Evolutionary conservation across 2,329 filamentous ascomycete species (phyloP).

Genomic region (Calonectria pseudoturangicola): DNA sequence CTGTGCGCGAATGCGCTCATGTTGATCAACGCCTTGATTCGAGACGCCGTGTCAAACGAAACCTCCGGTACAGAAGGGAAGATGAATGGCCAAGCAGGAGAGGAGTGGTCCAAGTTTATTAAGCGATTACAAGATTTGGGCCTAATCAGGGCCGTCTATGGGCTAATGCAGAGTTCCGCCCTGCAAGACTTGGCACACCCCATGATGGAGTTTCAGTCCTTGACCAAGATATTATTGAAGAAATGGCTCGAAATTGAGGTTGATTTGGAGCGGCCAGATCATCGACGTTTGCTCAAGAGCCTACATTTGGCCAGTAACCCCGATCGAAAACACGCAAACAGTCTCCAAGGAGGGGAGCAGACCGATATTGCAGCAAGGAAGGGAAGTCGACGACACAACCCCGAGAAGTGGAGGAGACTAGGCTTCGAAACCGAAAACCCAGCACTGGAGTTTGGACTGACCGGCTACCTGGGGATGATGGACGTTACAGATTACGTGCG

Average conservation of each 20-base stretch:
- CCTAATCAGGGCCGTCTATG: conserved; percentile 92
- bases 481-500: conserved; percentile 95
- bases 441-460: conserved; percentile 86
- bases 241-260: conserved; percentile 93
- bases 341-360: conserved; percentile 59
- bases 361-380: conserved; percentile 67
- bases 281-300: conserved; percentile 89
- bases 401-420: conserved; percentile 93
- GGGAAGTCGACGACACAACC: conserved; percentile 83
- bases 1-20: conserved; percentile 96
- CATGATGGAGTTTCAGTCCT: conserved; percentile 91
- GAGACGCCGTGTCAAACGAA: conserved; percentile 89
- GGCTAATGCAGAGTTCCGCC: conserved; percentile 94
- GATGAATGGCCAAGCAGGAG: conserved; percentile 58
- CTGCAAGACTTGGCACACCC: conserved; percentile 93
- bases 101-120: conserved; percentile 97
- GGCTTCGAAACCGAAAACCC: conserved; percentile 95
- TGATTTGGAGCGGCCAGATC: conserved; percentile 90
- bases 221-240: conserved; percentile 90
- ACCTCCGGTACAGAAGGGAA: conserved; percentile 65
- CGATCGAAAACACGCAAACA: conserved; percentile 67
- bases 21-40: conserved; percentile 95
- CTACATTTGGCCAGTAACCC: conserved; percentile 89
- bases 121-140: conserved; percentile 94
- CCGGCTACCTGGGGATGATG: conserved; percentile 97